Evolutionary conservation across 2,329 filamentous ascomycete genomes (phyloP).

Genomic region (Diatrype stigma): DNA sequence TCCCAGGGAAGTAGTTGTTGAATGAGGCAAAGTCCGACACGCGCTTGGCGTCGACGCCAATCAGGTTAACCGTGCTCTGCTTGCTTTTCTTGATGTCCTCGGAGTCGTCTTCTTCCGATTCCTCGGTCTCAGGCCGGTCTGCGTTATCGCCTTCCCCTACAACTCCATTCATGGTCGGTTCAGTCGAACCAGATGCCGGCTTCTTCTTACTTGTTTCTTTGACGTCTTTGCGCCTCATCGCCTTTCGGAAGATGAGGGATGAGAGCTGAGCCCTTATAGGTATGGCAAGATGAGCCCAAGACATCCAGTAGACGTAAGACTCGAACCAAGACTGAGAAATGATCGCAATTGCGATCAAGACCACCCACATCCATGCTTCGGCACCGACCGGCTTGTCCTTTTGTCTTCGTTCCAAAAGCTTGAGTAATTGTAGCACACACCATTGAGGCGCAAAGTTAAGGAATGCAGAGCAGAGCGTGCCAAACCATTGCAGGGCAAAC

Average conservation of each 20-base stretch:
- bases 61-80: constrained; percentile 72
- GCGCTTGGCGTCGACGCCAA: constrained; percentile 70
- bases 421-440: constrained; percentile 62
- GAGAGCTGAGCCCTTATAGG: constrained; percentile 67
- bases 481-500: constrained; percentile 54
- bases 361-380: constrained; percentile 64
- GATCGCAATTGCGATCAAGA: constrained; percentile 58
- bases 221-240: constrained; percentile 72
- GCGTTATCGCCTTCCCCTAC: constrained; percentile 25
- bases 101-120: constrained; percentile 44
- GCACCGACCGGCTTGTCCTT: constrained; percentile 40
- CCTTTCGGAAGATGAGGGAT: constrained; percentile 71
- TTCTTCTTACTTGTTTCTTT: constrained; percentile 56
- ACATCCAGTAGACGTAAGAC: constrained; percentile 63
- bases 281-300: constrained; percentile 57
- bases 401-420: constrained; percentile 54
- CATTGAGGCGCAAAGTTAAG: constrained; percentile 69
- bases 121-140: constrained; percentile 27
- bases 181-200: constrained; percentile 29
- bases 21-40: constrained; percentile 65
- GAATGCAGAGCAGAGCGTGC: constrained; percentile 51
- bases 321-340: constrained; percentile 59
- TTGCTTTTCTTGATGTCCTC: constrained; percentile 46
- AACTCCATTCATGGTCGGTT: constrained; percentile 21
- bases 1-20: constrained; percentile 61